Conservation (phyloP, 2,329 filamentous ascomycete genomes). For the Elsinoe fawcettii region DNA sequence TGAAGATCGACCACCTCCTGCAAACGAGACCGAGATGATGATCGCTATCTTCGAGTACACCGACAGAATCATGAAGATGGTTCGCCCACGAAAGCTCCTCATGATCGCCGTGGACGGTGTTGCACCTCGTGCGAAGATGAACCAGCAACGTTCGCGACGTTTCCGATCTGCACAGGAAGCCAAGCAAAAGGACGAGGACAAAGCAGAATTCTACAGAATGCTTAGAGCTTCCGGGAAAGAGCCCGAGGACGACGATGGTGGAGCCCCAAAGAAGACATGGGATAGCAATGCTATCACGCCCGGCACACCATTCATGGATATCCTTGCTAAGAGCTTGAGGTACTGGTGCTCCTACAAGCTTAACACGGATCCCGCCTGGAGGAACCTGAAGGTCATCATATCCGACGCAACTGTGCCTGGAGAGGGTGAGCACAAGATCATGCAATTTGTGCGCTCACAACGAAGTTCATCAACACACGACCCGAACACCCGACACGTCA, state of each 20-base stretch:
- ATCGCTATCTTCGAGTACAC: constrained; percentile 96
- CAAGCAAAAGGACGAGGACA: constrained; percentile 86
- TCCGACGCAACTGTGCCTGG: constrained; percentile 96
- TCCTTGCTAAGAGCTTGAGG: constrained; percentile 77
- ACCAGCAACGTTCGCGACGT: constrained; percentile 91
- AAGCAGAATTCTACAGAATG: constrained; percentile 77
- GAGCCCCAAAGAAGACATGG: constrained; percentile 81
- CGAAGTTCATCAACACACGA: constrained; percentile 83
- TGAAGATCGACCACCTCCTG: constrained; percentile 82
- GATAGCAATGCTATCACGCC: constrained; percentile 85
- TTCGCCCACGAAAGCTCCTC: constrained; percentile 85
- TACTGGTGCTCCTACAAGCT: constrained; percentile 98
- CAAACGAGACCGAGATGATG: constrained; percentile 99
- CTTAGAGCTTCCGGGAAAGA: constrained; percentile 58
- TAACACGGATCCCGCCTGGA: constrained; percentile 93
- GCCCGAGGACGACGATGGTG: constrained; percentile 27
- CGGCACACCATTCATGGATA: constrained; percentile 97
- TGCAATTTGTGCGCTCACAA: constrained; percentile 95
- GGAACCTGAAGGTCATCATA: constrained; percentile 93
- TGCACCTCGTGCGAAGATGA: constrained; percentile 97
- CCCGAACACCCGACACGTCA: constrained; percentile 94
- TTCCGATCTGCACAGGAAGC: constrained; percentile 94
- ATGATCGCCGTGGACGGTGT: constrained; percentile 99
- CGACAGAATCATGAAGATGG: constrained; percentile 98
- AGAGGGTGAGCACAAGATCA: constrained; percentile 98